Base-by-base conservation (phyloP, 768 basidiomycete species). In the Boletellus ananas region DNA sequence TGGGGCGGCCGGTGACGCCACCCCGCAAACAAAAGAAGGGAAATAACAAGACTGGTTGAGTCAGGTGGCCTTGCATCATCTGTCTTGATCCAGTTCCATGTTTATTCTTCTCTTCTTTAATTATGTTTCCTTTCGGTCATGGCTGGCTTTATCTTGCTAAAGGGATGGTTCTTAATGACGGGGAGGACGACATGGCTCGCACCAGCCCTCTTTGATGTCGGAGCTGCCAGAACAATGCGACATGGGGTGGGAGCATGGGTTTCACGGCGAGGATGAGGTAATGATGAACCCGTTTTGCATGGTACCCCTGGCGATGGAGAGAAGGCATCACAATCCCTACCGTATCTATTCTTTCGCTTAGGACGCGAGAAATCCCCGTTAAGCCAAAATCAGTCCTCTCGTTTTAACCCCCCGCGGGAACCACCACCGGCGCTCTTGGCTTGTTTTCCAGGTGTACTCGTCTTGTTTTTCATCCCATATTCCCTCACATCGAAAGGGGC, bases 1-100 rank as follows among this genome's bases (percentile, higher is more conserved):
- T 86, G 78, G 87, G 85, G 21, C 80, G 91, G 58, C 91, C 89
- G 6, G 87, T 94, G 60, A 97, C 94, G 57, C 94, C 94, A 55
- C 94, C 94, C 54, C 90, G 94, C 72, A 96, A 95, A 79, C 85
- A 86, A 74, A 95, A 94, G 87, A 94, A 94, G 83, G 93, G 93
- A 79, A 90, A 88, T 61, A 82, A 75, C 74, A 90, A 89, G 79
- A 80, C 74, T 66, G 70, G 71, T 52, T 73, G 34, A 70, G 67
- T 53, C 47, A 57, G 65, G 54, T 57, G 57, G 55, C 59, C 7
- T 34, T 46, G 27, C 47, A 54, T 58, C 56, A 58, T 67, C 66
- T 59, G 52, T 55, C 59, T 64, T 63, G 57, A 43, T 46, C 56
- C 62, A 49, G 53, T 47, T 47, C 41, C 57, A 12, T 67, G 57